Percentiles rank a stretch among this genome's conserved stretches.
Evolutionary conservation across 2,329 filamentous ascomycete species (phyloP).

Genomic region (Teratosphaeria pseudoeucalypti): DNA sequence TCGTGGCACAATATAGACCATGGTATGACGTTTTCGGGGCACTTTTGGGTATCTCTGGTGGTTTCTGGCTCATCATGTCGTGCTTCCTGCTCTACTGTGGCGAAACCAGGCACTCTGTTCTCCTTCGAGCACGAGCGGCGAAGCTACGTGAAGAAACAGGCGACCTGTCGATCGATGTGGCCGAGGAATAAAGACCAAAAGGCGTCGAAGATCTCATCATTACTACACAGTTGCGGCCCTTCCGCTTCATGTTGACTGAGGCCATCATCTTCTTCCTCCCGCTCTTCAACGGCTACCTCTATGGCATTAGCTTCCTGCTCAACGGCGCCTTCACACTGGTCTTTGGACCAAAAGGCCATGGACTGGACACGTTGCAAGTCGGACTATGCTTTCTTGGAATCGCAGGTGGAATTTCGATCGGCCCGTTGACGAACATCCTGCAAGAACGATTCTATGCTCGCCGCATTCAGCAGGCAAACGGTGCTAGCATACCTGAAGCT

Average conservation of each 20-base stretch:
- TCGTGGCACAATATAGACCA: constrained; percentile 7
- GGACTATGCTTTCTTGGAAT: constrained; percentile 18
- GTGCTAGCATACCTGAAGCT: constrained; percentile 21
- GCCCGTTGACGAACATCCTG: constrained; percentile 33
- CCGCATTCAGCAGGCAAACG: constrained; percentile 11
- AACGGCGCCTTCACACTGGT: constrained; percentile 41
- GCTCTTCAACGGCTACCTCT: constrained; percentile 40
- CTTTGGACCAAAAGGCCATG: constrained; percentile 33
- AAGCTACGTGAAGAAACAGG: not conserved
- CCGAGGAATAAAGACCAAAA: not conserved
- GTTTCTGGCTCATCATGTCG: constrained; percentile 4
- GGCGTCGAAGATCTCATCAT: constrained; percentile 30
- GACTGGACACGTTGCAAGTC: constrained; percentile 21
- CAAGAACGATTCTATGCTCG: constrained; percentile 34
- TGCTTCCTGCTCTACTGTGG: constrained; percentile 1
- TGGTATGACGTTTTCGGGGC: constrained; percentile 9
- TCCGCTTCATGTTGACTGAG: constrained; percentile 37
- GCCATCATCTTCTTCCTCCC: constrained; percentile 39
- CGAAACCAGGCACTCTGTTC: not conserved
- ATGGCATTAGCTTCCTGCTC: constrained; percentile 40
- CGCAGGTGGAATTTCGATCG: constrained; percentile 14
- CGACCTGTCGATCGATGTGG: not conserved
- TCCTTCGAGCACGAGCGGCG: not conserved
- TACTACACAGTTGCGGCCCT: constrained; percentile 36
- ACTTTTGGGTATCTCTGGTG: constrained; percentile 7